Evolutionary conservation across 495 filamentous ascomycete species (phyloP).

Genomic region (Talaromyces trachyspermus): DNA sequence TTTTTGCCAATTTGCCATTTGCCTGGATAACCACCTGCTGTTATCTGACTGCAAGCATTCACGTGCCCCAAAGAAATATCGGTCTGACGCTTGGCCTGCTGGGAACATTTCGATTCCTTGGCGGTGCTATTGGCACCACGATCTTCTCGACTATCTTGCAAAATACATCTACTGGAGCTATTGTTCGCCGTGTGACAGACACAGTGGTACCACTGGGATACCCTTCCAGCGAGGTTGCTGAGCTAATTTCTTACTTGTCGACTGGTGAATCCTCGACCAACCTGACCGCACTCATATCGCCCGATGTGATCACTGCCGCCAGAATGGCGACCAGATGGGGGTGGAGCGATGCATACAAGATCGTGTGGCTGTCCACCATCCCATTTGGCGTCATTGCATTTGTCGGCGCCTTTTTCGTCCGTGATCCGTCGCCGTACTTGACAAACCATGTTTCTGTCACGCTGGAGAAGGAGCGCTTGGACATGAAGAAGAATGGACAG

Average conservation of each 20-base stretch:
- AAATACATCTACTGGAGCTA: neutral
- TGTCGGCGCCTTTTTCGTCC: neutral
- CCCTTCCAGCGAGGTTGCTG: neutral
- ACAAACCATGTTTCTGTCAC: neutral
- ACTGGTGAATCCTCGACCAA: neutral
- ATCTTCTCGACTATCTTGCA: slow-evolving; percentile 27
- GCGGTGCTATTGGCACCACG: slow-evolving; percentile 46
- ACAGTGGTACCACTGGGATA: neutral
- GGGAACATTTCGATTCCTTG: slow-evolving; percentile 41
- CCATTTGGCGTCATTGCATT: slow-evolving; percentile 4
- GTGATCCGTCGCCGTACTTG: slow-evolving; percentile 1
- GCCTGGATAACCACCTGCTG: slow-evolving; percentile 8
- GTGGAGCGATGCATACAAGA: neutral
- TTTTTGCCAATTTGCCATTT: slow-evolving; percentile 10
- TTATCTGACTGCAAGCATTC: slow-evolving; percentile 9
- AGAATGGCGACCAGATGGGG: neutral
- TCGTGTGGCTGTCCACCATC: neutral
- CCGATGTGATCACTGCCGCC: neutral
- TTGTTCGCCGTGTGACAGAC: slow-evolving; percentile 2
- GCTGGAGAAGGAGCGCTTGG: slow-evolving; percentile 1
- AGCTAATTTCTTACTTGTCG: neutral
- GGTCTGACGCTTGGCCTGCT: slow-evolving; percentile 1
- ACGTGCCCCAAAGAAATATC: slow-evolving; percentile 8
- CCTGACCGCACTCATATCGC: neutral
- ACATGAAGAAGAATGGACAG: neutral